Base-by-base conservation (phyloP, 2,329 filamentous ascomycete genomes). In the Diaporthe amygdali region DNA sequence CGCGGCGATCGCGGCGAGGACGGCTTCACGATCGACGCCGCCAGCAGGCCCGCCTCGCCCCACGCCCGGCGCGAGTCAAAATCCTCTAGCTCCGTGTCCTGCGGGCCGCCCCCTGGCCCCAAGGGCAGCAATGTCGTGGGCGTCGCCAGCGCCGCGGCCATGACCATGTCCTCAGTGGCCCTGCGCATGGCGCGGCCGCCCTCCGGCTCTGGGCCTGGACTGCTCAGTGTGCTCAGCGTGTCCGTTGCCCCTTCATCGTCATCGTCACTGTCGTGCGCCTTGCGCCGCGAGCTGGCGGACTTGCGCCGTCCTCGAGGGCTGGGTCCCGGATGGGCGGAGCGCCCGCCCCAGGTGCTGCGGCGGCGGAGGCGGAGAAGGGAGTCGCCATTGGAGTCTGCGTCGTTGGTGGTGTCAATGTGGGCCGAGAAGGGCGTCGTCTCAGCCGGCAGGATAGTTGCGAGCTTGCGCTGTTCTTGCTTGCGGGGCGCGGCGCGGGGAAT, bases 401-500 rank as follows among this genome's bases (percentile, higher is more conserved):
- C 46, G 30, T 39, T 8, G 22, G 3, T 5, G 17, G 30, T 41
- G 2, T 37, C 27, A 10, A 55, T 14, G 3, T 52, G 7, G 10
- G 56, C 22, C 34, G 69, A 12, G 6, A 9, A 2, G 9, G 1
- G 1, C n/a, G 34, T n/a, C 20, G 44, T n/a, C 37, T 41, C 41
- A 2, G 17, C 22, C 2, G 66, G 46, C 10, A 54, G 27, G 15
- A 25, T 39, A 52, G 39, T 66, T 15, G 39, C 37, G 20, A 61
- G 56, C 54, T 30, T 67, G 12, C 71, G 37, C 1, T 49, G 30
- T 30, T 41, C 12, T 20, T 41, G 27, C 37, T 30, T 56, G 17
- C 20, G 32, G 25, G 34, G 20, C 7, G 37, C 51, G 76, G 74
- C 22, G 72, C 68, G 68, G 73, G 76, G 20, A 55, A 74, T 74